Base-by-base conservation (phyloP, 768 basidiomycete genomes). In the Trametes cinnabarina region DNA sequence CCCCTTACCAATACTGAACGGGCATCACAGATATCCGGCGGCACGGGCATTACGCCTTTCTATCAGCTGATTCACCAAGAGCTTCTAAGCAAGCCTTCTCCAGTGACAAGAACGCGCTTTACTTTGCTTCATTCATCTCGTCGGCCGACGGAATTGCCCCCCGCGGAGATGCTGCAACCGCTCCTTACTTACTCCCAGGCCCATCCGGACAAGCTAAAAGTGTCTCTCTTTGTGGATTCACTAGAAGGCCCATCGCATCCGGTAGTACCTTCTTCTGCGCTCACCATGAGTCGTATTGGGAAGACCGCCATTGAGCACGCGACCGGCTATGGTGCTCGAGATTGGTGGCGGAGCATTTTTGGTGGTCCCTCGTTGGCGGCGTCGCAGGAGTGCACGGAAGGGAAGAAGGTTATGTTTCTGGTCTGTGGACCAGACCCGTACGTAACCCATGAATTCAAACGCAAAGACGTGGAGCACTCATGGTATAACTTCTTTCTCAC, bases 341-440 rank as follows among this genome's bases (percentile, higher is more conserved):
- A 67, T 3, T 71, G 77, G 72, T 75, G 75, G 73, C 58, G 55
- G 48, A 52, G 51, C 22, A 47, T 71, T 47, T 70, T 68, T n/a
- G 51, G 51, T 30, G 23, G 22, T 19, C 25, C 57, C 30, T 42
- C 53, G 10, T 40, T 56, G 19, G 22, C 49, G 1, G 42, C 39
- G 25, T 12, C 54, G 32, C 57, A 51, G 25, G 55, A 66, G 26
- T 26, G 55, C 41, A 49, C 63, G 61, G 34, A 61, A 64, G 47
- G 71, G 51, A 81, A 76, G 63, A 82, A 74, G 43, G 72, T 77
- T 6, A 68, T 93, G 55, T 87, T 93, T 67, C 71, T 94, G 12
- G 82, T 94, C 3, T 94, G 89, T 71, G 92, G 92, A 25, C 92
- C 92, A n/a, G 88, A 92, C 60, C 78, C 79, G 92, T 92, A 70